Base-by-base conservation (phyloP, 2,329 filamentous ascomycete species). In the Zymoseptoria crescenta region DNA sequence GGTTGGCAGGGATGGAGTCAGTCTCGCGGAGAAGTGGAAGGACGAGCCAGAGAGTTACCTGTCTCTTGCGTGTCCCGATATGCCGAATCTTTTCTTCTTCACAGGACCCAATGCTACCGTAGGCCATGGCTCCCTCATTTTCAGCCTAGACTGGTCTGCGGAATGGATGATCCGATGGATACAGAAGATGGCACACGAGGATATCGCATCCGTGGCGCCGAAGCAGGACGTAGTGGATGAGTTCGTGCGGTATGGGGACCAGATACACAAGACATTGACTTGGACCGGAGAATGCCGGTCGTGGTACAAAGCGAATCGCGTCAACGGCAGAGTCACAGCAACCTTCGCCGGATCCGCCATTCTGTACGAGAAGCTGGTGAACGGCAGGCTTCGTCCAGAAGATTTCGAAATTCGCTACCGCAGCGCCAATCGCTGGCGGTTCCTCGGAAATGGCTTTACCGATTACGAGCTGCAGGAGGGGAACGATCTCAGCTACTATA, bases 141-240 rank as follows among this genome's bases (percentile, higher is more conserved):
- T 58, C 53, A 61, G 58, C 1, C 56, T 67, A 45, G 58, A 64
- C 48, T 66, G 64, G 65, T 62, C 56, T 8, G 65, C 59, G 48
- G 80, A 83, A 61, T 79, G 80, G 62, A 73, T 81, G 49, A 68
- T 77, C 24, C 74, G 75, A 60, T 74, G 77, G 63, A 75, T 75
- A 35, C 27, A 56, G 16, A 64, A 65, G 51, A 62, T 66, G 51
- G 59, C 59, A 2, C 53, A 69, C 63, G 64, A 67, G 49, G 59
- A 63, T 41, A 64, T 66, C 27, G 58, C 55, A 62, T 68, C 52
- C 3, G 52, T 65, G 4, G 58, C 51, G 27, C 65, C 65, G 10
- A 67, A 68, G 55, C 59, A 67, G 54, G 61, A 65, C 4, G 65
- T 64, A 9, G 65, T 68, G 1, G 65, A 67, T 45, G 65, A 65